Base-by-base conservation (phyloP, 352 stramenopile species). In the Globisporangium cystogenes region DNA sequence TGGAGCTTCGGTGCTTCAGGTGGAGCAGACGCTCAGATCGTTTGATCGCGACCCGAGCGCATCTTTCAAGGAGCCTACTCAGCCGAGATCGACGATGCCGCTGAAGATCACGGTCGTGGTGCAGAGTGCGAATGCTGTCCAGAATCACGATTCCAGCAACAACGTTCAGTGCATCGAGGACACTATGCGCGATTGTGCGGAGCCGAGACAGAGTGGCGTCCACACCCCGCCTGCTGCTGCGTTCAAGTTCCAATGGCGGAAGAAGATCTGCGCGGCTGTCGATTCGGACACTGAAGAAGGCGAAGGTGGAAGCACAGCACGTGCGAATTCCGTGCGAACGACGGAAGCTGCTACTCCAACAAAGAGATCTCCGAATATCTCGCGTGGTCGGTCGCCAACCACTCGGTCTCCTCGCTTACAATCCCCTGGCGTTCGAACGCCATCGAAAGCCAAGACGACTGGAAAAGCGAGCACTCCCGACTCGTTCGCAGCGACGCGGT, bases 1-100 rank as follows among this genome's bases (percentile, higher is more conserved):
- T 6, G 76, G 69, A 1, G 64, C 78, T 16, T 89, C 82, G 0
- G 72, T 87, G 45, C 59, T 91, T 1, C 54, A 86, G 16, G 69
- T 93, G 15, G 82, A 93, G 65, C 67, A 72, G n/a, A 46, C 83
- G 4, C 43, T 91, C 7, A 87, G 85, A 53, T 74, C 55, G 1
- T 59, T 67, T 20, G 39, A 43, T 43, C 39, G 18, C 7, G 40
- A 24, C 36, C 21, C 6, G 42, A 70, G 8, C 45, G 55, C 3
- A 33, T 59, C 27, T 36, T 21, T 20, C 39, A 12, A 1, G 7
- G 48, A 3, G n/a, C 49, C 23, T 21, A n/a, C 23, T 3, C 24
- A 26, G 5, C 16, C 31, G 24, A 15, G 36, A 18, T 35, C 35
- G 29, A 50, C 3, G 10, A 6, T 5, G 29, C 31, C 29, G 5